These are phyloP conservation scores for Pseudocohnilembus persalinus DNA, from an alignment of 169 alveolate species.

Conservation along the genomic window DNA sequence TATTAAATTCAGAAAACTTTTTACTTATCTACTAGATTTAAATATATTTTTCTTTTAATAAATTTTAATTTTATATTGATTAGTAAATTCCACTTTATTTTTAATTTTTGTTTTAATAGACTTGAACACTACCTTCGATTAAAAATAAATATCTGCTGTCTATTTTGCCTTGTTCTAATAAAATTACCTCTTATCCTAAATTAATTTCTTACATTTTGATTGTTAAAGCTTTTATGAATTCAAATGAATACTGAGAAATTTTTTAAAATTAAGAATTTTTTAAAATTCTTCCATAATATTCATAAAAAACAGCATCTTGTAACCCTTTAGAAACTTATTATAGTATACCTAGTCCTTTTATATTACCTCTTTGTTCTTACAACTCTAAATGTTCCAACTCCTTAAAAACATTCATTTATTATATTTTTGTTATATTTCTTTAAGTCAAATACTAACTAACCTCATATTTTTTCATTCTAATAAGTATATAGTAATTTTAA, in stretches of 20 bases:
- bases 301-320: not conserved
- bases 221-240: not conserved
- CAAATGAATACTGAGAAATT: not conserved
- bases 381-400: not conserved
- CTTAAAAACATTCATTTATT: not conserved
- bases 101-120: too few species aligned
- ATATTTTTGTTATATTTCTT: not conserved
- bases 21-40: too few species aligned
- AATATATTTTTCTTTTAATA: too few species aligned
- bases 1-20: too few species aligned
- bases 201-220: not conserved
- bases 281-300: not conserved
- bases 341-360: not conserved
- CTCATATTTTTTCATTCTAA: not conserved
- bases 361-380: not conserved
- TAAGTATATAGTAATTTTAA: too few species aligned
- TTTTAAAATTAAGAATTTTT: not conserved
- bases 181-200: not conserved
- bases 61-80: too few species aligned
- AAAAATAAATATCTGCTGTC: not conserved
- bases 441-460: not conserved
- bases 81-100: too few species aligned
- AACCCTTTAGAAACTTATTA: not conserved
- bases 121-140: not conserved
- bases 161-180: not conserved